Conservation (phyloP, 1,139 yeast species). For the Scheffersomyces titani region DNA sequence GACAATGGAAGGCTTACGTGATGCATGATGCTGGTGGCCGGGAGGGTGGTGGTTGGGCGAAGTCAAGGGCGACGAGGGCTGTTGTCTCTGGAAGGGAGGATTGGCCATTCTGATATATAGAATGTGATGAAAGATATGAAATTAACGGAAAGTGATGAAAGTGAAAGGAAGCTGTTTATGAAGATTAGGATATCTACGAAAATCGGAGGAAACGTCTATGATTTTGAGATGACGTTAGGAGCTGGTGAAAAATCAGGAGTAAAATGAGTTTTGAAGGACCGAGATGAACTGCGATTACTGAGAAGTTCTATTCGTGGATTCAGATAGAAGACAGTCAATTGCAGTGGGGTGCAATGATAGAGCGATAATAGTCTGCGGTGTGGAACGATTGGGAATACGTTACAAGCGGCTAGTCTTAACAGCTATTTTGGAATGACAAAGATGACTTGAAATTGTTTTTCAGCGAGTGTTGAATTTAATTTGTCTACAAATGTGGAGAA, state of each 20-base stretch:
- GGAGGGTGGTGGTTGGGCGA: conserved; percentile 5
- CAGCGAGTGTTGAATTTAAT: not conserved
- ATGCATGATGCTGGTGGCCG: conserved; percentile 17
- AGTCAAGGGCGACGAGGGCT: conserved; percentile 15
- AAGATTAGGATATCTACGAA: not conserved
- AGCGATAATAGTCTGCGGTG: not conserved
- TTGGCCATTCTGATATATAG: conserved; percentile 12
- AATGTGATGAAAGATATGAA: not conserved
- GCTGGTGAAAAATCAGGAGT: not conserved
- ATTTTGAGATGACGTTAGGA: too few species aligned
- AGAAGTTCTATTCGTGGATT: not conserved
- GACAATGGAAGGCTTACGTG: conserved; percentile 75
- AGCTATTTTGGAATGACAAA: not conserved
- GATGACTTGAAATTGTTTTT: not conserved
- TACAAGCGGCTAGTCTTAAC: not conserved
- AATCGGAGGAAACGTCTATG: not conserved
- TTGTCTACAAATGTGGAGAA: not conserved
- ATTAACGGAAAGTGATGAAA: not conserved
- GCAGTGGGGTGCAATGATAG: not conserved
- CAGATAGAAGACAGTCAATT: not conserved
- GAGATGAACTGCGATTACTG: not conserved
- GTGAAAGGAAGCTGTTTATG: not conserved
- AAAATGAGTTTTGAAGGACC: not conserved
- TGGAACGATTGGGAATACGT: not conserved
- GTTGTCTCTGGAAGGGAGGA: conserved; percentile 17